Conservation (phyloP, 495 filamentous ascomycete species). For the Penicillium goetzii region DNA sequence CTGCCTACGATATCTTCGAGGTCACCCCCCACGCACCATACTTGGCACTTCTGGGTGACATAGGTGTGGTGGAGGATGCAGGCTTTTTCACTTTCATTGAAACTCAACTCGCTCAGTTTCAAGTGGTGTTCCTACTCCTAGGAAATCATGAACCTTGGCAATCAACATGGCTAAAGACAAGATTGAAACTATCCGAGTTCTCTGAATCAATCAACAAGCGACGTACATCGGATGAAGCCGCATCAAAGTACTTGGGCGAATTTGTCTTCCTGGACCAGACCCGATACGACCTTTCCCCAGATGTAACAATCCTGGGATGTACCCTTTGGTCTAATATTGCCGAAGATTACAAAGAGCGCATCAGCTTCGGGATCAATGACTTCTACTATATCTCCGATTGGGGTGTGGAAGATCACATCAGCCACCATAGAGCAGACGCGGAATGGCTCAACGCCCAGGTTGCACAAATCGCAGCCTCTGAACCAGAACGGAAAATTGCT, state of each 20-base stretch:
- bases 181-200: constrained; percentile 27
- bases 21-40: constrained; percentile 51
- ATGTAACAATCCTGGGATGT: constrained; percentile 53
- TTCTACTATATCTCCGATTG: constrained; percentile 54
- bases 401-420: constrained; percentile 48
- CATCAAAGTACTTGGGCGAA: not conserved
- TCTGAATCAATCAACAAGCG: constrained; percentile 21
- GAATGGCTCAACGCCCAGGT: constrained; percentile 57
- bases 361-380: constrained; percentile 49
- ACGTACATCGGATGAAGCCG: not conserved
- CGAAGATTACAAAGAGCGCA: constrained; percentile 24
- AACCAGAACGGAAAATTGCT: constrained; percentile 44
- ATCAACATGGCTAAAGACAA: constrained; percentile 42
- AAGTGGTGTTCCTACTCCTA: constrained; percentile 53
- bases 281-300: constrained; percentile 39
- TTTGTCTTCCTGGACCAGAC: constrained; percentile 26
- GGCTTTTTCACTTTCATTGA: constrained; percentile 49
- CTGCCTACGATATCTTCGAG: constrained; percentile 51
- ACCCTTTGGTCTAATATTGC: constrained; percentile 34
- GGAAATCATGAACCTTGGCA: constrained; percentile 63
- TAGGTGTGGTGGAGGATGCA: constrained; percentile 50
- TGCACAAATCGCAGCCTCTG: constrained; percentile 32
- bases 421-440: constrained; percentile 46
- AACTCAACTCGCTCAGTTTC: constrained; percentile 48
- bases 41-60: constrained; percentile 61